phyloP scores from a whole-genome alignment of 129 eudicot genomes.

The Flaveria brownii region DNA sequence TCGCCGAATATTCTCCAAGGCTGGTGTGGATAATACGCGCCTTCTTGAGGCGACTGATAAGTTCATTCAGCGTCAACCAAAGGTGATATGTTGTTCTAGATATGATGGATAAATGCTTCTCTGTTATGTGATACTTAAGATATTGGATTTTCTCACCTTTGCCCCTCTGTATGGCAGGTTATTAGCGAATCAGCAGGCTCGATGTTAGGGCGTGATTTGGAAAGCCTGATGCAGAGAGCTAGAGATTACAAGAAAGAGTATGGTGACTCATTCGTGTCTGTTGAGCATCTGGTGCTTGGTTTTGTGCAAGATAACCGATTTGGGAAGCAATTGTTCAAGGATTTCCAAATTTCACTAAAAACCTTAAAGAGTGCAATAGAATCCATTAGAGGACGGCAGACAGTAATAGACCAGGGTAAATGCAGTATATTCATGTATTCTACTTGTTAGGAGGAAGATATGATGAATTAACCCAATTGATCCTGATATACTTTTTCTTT shows the following conservation, averaged over 20 bases:
- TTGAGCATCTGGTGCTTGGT: slow-evolving; percentile 92
- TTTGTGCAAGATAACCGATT: slow-evolving; percentile 78
- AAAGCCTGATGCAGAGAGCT: slow-evolving; percentile 75
- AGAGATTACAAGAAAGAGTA: slow-evolving; percentile 89
- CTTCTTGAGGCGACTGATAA: slow-evolving; percentile 93
- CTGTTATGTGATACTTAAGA: neutral
- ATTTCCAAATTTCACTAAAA: slow-evolving; percentile 61
- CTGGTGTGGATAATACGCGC: slow-evolving; percentile 85
- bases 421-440: slow-evolving; percentile 10
- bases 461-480: neutral
- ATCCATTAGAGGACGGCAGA: slow-evolving; percentile 85
- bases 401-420: slow-evolving; percentile 91
- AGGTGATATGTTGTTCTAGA: slow-evolving; percentile 45
- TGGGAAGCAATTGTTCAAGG: slow-evolving; percentile 81
- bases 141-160: neutral
- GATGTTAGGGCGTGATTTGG: slow-evolving; percentile 93
- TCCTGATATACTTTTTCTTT: neutral
- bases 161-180: slow-evolving; percentile 48
- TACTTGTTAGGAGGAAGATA: neutral
- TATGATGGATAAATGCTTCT: neutral
- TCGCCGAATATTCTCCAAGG: slow-evolving; percentile 88
- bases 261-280: slow-evolving; percentile 89
- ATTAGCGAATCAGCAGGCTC: slow-evolving; percentile 90
- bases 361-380: slow-evolving; percentile 66
- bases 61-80: slow-evolving; percentile 83